These are phyloP conservation scores for Pseudopithomyces chartarum DNA, from an alignment of 2,329 filamentous ascomycete genomes.

Conservation along the genomic window DNA sequence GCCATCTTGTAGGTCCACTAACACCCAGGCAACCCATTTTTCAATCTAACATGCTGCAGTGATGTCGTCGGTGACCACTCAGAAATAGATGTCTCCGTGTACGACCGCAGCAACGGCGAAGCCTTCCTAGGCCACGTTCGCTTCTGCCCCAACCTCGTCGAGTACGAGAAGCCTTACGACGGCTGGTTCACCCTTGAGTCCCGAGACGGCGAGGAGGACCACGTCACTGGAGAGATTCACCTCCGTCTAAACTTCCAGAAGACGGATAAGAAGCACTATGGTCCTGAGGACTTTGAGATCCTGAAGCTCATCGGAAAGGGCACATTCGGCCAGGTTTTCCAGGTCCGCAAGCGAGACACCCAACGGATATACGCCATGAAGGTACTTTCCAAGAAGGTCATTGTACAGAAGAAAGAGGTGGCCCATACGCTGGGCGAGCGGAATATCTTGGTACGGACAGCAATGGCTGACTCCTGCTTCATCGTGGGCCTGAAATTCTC, in stretches of 20 bases:
- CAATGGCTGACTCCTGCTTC: constrained; percentile 93
- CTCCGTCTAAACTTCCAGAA: constrained; percentile 85
- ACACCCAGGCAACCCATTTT: background rate
- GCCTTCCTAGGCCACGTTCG: constrained; percentile 91
- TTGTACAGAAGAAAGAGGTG: constrained; percentile 99
- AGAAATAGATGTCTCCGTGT: constrained; percentile 89
- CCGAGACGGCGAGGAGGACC: constrained; percentile 77
- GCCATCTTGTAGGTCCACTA: constrained; percentile 79
- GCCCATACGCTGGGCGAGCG: constrained; percentile 95
- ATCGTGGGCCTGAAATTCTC: constrained; percentile 98
- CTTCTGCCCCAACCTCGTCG: constrained; percentile 72
- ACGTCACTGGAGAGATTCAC: constrained; percentile 83
- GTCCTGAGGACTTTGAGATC: constrained; percentile 94
- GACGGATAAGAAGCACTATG: constrained; percentile 83
- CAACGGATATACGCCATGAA: constrained; percentile 99
- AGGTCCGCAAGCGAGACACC: constrained; percentile 96
- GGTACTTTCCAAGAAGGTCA: constrained; percentile 98
- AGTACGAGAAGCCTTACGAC: constrained; percentile 72
- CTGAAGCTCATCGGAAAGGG: constrained; percentile 96
- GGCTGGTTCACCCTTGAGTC: constrained; percentile 86
- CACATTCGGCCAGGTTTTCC: constrained; percentile 97
- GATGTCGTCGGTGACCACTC: constrained; percentile 93
- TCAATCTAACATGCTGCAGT: constrained; percentile 55
- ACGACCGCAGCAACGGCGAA: constrained; percentile 83
- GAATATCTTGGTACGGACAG: constrained; percentile 95